A percentile compares a stretch with the other conserved stretches of the same genome.
Evolutionary conservation across 2,329 filamentous ascomycete species (phyloP).

Genomic region (Aspergillus flavus): DNA sequence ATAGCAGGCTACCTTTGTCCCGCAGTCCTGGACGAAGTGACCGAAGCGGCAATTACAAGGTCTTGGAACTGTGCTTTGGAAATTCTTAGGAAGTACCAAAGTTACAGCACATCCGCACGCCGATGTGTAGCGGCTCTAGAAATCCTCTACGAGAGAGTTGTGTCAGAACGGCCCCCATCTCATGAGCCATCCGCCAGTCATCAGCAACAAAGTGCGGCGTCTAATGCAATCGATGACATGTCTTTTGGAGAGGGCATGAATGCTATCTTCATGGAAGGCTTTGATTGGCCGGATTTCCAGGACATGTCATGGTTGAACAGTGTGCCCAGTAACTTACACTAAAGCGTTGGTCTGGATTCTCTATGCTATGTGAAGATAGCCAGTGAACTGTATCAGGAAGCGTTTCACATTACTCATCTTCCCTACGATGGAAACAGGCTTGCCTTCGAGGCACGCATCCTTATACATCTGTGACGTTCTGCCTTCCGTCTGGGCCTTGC

Average conservation of each 20-base stretch:
- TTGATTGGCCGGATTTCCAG: slow-evolving; percentile 35
- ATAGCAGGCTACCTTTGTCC: slow-evolving; percentile 36
- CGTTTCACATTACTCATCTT: too few species aligned
- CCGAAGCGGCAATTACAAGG: slow-evolving; percentile 23
- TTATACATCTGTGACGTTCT: neutral
- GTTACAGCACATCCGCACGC: slow-evolving; percentile 34
- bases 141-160: slow-evolving; percentile 33
- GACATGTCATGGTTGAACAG: slow-evolving; percentile 40
- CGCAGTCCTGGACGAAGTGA: slow-evolving; percentile 29
- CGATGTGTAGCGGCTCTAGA: slow-evolving; percentile 36
- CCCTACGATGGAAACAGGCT: neutral
- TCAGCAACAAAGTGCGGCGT: neutral
- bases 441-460: neutral
- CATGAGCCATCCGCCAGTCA: slow-evolving; percentile 5
- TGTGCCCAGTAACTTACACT: slow-evolving; percentile 35
- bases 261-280: slow-evolving; percentile 25
- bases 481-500: too few species aligned
- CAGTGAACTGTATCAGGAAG: neutral
- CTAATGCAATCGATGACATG: slow-evolving; percentile 23
- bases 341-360: neutral
- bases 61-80: slow-evolving; percentile 35
- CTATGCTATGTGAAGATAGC: neutral
- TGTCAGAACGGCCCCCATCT: slow-evolving; percentile 20
- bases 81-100: slow-evolving; percentile 35
- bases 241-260: slow-evolving; percentile 32